phyloP scores from a whole-genome alignment of 2,329 filamentous ascomycete genomes.

The Ceratocystis albifundus region DNA sequence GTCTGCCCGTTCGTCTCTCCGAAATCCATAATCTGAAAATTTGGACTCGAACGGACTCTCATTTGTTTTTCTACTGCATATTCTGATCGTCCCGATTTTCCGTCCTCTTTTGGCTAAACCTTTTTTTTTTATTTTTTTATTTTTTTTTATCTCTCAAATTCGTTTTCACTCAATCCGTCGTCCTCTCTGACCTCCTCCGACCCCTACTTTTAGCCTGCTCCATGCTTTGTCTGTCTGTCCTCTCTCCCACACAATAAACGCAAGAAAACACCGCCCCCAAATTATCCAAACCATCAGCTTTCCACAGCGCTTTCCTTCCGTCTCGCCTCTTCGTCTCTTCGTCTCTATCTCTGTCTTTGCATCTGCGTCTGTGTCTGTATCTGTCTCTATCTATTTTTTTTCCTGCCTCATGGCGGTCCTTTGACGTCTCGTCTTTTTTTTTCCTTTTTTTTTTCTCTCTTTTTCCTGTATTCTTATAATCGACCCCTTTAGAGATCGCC shows the following conservation, averaged over 20 bases:
- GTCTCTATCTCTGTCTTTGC: too few relatives aligned
- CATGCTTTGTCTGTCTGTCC: not conserved
- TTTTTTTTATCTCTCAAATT: not conserved
- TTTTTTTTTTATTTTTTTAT: not conserved
- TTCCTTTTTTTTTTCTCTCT: not conserved
- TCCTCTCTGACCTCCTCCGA: not conserved
- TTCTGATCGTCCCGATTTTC: not conserved
- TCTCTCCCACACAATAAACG: not conserved
- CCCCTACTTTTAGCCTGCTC: too few relatives aligned
- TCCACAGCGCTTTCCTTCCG: too few relatives aligned
- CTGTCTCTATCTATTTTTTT: not conserved
- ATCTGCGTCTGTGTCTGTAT: not conserved
- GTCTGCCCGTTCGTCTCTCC: not conserved
- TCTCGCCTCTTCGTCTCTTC: too few relatives aligned
- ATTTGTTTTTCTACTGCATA: not conserved
- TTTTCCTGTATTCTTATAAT: not conserved
- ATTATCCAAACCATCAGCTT: too few relatives aligned
- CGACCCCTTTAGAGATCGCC: not conserved
- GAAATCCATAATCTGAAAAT: not conserved
- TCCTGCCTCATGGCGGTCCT: slow-evolving; percentile 5
- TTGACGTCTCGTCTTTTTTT: not conserved
- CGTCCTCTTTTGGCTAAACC: not conserved
- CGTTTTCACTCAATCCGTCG: not conserved
- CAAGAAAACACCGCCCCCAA: too few relatives aligned
- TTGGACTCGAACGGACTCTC: not conserved